Evolutionary conservation across 202 grass and related monocot genomes (phyloP), one percentile per base, ranked within the genome.

Genomic region (Musa balbisiana): DNA sequence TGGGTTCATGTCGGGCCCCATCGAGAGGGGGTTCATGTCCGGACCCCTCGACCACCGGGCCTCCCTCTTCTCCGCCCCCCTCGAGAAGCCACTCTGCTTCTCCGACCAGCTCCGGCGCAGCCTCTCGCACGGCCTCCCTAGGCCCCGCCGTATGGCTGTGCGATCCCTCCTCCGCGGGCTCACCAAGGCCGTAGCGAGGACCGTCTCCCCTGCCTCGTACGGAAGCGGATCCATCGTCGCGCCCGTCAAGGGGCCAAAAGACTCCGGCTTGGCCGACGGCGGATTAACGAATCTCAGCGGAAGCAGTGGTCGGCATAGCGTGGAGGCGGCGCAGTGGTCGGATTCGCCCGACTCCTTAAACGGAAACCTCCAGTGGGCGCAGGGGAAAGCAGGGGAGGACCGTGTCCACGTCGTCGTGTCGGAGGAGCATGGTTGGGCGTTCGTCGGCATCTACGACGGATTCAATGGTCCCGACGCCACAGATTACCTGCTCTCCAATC

Each of bases 381-480:
- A 94, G 79, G 94, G 94, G 11, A 98, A 91, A 71, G 94, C 94
- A 54, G 94, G 94, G 13, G 94, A 98, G 87, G 94, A 98, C 72
- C 87, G 94, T 27, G 88, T 98, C 55, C 94, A 98, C 71, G 59
- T 98, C 69, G 91, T 98, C 8, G 88, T 98, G 16, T 98, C 91
- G 26, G 95, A 98, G 74, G 88, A 94, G 75, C 82, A 86, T 0
- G 87, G 83, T 10, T 98, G 91, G 91, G 87, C 91, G 49, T 99
- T 99, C 77, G 91, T 99, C 80, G 95, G 95, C 17, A 99, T 99
- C 85, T 99, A 99, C 29, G 95, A 99, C 55, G 95, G 95, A 21
- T 99, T 99, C 87, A 99, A 99, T 65, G 95, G 95, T n/a, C 95
- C 95, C 60, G 95, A 99, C 77, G 95, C 95, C 69, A 99, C 95